Percentiles rank a stretch among this genome's conserved stretches.
Evolutionary conservation across 306 rosid species (phyloP).

Genomic region (Rosa multiflora): DNA sequence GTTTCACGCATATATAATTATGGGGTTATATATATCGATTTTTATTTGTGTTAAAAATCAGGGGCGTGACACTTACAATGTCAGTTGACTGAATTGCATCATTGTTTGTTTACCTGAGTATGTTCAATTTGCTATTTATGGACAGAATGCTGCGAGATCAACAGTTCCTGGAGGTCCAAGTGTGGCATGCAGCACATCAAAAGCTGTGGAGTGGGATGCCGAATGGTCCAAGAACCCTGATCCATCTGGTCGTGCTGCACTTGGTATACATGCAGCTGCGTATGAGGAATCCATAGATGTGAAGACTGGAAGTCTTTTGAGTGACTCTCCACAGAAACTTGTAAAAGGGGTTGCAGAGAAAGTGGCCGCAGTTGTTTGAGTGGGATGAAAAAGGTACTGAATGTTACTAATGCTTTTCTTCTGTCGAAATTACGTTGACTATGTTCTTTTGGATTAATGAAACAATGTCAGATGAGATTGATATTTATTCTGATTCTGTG

Average conservation of each 20-base stretch:
- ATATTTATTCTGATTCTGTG: not conserved
- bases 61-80: too few species aligned
- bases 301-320: conserved; percentile 26
- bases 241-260: conserved; percentile 95
- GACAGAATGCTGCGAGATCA: conserved; percentile 85
- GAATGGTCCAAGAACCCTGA: conserved; percentile 84
- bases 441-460: not conserved
- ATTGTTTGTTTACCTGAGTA: not conserved
- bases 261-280: conserved; percentile 85
- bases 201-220: conserved; percentile 98
- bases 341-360: conserved; percentile 24
- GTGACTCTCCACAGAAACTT: conserved; percentile 33
- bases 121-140: conserved; percentile 26
- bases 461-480: not conserved
- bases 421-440: not conserved
- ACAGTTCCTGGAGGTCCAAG: conserved; percentile 99
- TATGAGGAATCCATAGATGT: conserved; percentile 47
- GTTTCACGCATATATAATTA: too few species aligned
- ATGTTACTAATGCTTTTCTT: not conserved
- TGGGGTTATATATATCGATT: too few species aligned
- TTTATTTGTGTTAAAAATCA: too few species aligned
- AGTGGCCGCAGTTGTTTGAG: conserved; percentile 33
- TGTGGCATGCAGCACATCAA: conserved; percentile 95
- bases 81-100: not conserved
- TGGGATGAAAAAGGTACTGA: not conserved